Conservation (phyloP, 2,329 filamentous ascomycete genomes). For the Chaetoscypha palmicola region DNA sequence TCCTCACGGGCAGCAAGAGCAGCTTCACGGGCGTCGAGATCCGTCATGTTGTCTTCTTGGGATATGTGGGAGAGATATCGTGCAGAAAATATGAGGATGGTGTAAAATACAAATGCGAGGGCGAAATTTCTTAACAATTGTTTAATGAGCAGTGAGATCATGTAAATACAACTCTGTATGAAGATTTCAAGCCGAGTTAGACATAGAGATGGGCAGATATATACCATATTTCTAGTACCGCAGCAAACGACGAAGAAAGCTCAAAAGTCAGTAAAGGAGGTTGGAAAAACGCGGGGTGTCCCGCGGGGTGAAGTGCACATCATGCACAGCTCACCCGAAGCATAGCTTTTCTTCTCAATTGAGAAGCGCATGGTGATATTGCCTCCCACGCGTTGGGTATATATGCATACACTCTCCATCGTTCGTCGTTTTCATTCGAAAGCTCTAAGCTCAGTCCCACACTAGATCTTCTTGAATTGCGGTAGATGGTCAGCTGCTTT, state of each 20-base stretch:
- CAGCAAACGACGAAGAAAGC: not conserved
- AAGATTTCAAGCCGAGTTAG: too few relatives aligned
- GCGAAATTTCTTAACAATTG: not conserved
- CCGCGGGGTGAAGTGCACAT: not conserved
- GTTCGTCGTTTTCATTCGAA: not conserved
- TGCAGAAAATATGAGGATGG: not conserved
- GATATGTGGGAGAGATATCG: not conserved
- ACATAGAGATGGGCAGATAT: too few relatives aligned
- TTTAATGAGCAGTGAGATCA: not conserved
- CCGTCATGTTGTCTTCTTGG: constrained; percentile 6
- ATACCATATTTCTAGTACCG: too few relatives aligned
- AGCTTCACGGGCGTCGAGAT: constrained; percentile 10
- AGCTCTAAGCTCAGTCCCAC: not conserved
- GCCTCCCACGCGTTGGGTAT: constrained; percentile 8
- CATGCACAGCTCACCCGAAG: not conserved
- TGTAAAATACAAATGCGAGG: not conserved
- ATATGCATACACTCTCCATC: constrained; percentile 1
- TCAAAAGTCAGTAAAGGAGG: too few relatives aligned
- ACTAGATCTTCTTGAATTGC: not conserved
- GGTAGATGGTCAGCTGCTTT: not conserved
- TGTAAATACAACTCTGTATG: not conserved
- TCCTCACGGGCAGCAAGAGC: constrained; percentile 8
- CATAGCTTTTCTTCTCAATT: not conserved
- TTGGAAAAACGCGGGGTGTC: not conserved
- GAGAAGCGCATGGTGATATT: constrained; percentile 1